Conservation (phyloP, 441 rosid species). For the Rhodomyrtus psidioides region DNA sequence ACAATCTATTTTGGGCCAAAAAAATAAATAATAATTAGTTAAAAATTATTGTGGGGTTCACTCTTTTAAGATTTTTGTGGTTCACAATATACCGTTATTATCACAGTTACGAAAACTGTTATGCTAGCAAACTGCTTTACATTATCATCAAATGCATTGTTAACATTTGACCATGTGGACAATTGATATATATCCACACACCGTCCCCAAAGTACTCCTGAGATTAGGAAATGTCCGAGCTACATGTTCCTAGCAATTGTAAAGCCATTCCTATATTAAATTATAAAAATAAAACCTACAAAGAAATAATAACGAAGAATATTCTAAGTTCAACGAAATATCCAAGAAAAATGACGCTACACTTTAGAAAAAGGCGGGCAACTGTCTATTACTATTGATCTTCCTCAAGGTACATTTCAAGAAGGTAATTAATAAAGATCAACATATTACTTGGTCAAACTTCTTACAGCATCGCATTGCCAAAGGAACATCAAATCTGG, state of each 20-base stretch:
- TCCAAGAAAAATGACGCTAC: not conserved
- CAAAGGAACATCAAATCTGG: not conserved
- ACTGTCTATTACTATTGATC: not conserved
- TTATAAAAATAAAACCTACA: not conserved
- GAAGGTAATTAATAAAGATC: not conserved
- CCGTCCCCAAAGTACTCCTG: not conserved
- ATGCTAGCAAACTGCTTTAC: no score
- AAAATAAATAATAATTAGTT: no score
- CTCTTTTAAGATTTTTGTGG: no score
- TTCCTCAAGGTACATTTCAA: not conserved
- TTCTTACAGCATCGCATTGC: not conserved
- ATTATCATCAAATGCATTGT: not conserved
- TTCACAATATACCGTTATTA: no score
- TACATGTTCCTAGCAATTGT: not conserved
- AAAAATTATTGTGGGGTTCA: no score
- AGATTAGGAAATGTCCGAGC: not conserved
- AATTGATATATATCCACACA: not conserved
- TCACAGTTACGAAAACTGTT: no score
- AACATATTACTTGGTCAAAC: not conserved
- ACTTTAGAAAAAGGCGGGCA: not conserved
- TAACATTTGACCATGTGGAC: not conserved
- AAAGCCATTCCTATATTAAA: not conserved
- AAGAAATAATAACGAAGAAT: not conserved
- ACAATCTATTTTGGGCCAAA: no score
- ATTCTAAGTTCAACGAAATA: not conserved